Base-by-base conservation (phyloP, 495 filamentous ascomycete species). In the Thermothielavioides terrestris region DNA sequence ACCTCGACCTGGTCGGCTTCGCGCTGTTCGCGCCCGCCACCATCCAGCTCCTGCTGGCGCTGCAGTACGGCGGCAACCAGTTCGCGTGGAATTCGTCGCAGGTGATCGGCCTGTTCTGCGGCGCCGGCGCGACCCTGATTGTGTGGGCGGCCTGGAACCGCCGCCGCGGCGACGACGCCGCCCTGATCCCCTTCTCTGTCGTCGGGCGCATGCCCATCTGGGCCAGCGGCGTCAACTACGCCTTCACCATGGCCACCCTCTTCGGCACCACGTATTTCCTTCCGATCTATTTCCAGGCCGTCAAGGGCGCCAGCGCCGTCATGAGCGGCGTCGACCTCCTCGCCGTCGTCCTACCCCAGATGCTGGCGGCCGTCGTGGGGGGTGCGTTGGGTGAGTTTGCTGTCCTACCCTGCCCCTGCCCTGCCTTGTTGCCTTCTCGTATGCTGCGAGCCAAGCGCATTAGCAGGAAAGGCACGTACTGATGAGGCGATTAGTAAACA, bases 51-150 rank as follows among this genome's bases (percentile, higher is more conserved):
- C 59, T 92, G 20, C 67, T 92, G 0, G 88, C 84, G 0, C 71
- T 94, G 9, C 83, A 90, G 56, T 92, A 85, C 84, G 87, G 86
- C 35, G 87, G 86, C 1, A 72, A 70, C 4, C 72, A 68, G 26
- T 84, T 85, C 50, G 50, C 67, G 1, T 91, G 86, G 87, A 61
- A 56, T 26, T 71, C 70, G 42, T 72, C 68, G 12, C 74, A 76
- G 9, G 78, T 88, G 52, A 80, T 89, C 45, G 80, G 73, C 1
- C 69, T 89, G 0, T 75, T 90, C 21, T 68, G 82, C 9, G 59
- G 85, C 11, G 81, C 78, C 39, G 80, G 68, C 2, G 55, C 86
- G 3, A 68, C 86, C 4, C 65, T 78, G 11, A 39, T 73, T 35
- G 50, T 55, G n/a, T 94, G 89, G 60, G 55, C 76, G n/a, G 66